A percentile compares a stretch with the other conserved stretches of the same genome.
phyloP scores from a whole-genome alignment of 1,139 yeast species.

The Yamadazyma mexicana region DNA sequence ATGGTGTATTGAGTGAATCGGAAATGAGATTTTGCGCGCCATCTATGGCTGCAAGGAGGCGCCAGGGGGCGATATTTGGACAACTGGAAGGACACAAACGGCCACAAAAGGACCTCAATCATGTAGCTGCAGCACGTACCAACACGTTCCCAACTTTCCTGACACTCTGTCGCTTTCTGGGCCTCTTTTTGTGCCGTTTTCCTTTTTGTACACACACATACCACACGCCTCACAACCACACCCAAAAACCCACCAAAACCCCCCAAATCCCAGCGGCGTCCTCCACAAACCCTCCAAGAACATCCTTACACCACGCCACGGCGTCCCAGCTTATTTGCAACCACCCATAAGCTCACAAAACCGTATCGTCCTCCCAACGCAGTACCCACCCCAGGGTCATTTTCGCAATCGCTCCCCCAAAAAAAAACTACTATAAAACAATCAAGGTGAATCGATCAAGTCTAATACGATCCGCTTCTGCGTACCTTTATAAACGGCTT shows the following conservation, averaged over 20 bases:
- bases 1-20: not conserved
- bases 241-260: too few species aligned
- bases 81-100: too few species aligned
- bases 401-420: constrained; percentile 1
- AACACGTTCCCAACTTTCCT: too few species aligned
- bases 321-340: not conserved
- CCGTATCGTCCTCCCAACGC: not conserved
- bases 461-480: constrained; percentile 17
- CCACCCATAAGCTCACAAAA: not conserved
- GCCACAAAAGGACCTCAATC: not conserved
- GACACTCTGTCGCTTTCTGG: too few species aligned
- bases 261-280: too few species aligned
- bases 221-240: too few species aligned
- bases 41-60: constrained; percentile 1
- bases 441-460: constrained; percentile 8
- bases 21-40: not conserved
- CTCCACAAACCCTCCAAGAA: too few species aligned
- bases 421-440: not conserved
- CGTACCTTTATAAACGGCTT: constrained; percentile 19
- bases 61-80: not conserved
- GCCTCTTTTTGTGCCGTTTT: too few species aligned
- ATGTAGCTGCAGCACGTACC: too few species aligned
- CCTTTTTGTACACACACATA: too few species aligned
- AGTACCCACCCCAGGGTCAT: not conserved
- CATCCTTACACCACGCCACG: too few species aligned